Base-by-base conservation (phyloP, 805 yeast genomes). In the Teunomyces gatunensis region DNA sequence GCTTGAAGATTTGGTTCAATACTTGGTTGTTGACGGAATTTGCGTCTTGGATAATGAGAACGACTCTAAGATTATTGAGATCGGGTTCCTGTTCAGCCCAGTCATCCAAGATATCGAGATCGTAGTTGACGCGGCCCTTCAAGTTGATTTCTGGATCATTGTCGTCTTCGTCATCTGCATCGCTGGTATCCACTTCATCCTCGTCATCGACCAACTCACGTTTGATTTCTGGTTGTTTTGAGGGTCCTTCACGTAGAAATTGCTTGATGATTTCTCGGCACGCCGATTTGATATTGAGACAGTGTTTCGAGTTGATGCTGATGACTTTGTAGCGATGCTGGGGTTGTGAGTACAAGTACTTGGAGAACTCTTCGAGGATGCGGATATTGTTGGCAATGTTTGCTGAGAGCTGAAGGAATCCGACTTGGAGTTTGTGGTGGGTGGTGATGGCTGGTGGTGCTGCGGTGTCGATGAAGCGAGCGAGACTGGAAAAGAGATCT, bases 371-470 rank as follows among this genome's bases (percentile, higher is more conserved):
- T n/a, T 67, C 58, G 21, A 73, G 53, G 10, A 71, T 65, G 20
- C 76, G 57, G 36, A 61, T 53, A 53, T 72, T 73, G 51, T 71
- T 72, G 30, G 75, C 74, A 9, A 67, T 67, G 52, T 73, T 71
- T 12, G 75, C 64, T 25, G 72, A 66, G 44, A 73, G 54, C 49
- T 61, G 69, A 15, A 73, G 55, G 46, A 64, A 69, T 2, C 70
- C 75, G 7, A 62, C 57, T 9, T 63, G 63, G 6, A 71, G 49
- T 47, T 65, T 64, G 12, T 29, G 25, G 20, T 13, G 42, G 32
- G 50, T 53, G 50, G 12, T 49, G 45, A 47, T 65, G 20, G 3
- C 4, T 4, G 63, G n/a, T 29, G 29, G n/a, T 29, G 29, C 20
- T 11, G 42, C 39, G 50, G 54, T 51, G 11, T 49, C 44, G 42